A percentile compares a stretch with the other conserved stretches of the same genome.
These are phyloP conservation scores for Acanthamoeba healyi DNA, from an alignment of 208 protist genomes.

Conservation along the genomic window DNA sequence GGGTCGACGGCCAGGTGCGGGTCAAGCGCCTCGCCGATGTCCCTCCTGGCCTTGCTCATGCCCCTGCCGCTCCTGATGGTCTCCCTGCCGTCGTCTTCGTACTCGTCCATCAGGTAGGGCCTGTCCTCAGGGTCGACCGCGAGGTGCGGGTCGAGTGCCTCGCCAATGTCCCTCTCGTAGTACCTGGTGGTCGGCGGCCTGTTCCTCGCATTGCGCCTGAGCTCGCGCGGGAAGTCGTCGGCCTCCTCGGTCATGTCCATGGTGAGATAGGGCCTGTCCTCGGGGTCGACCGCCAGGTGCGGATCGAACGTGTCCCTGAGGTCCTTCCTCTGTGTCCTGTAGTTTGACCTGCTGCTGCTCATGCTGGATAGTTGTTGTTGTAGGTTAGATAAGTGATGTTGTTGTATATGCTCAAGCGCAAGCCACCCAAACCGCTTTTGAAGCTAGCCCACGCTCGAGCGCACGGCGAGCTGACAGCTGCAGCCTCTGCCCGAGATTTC, in stretches of 20 bases:
- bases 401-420: too few relatives aligned
- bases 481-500: neutral
- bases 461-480: neutral
- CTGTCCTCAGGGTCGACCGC: slow-evolving; percentile 35
- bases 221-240: neutral
- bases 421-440: neutral
- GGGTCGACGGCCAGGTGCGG: slow-evolving; percentile 50
- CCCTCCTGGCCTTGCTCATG: too few relatives aligned
- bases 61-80: neutral
- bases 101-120: slow-evolving; percentile 43
- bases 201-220: neutral
- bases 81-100: neutral
- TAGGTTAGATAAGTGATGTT: neutral
- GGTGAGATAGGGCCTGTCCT: slow-evolving; percentile 30
- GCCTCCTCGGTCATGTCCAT: slow-evolving; percentile 29
- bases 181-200: neutral
- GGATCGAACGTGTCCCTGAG: neutral
- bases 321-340: slow-evolving; percentile 1
- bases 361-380: slow-evolving; percentile 21
- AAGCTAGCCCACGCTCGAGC: too few relatives aligned
- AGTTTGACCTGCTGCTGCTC: too few relatives aligned
- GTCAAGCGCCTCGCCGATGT: neutral
- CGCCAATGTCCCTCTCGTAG: neutral
- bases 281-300: slow-evolving; percentile 33
- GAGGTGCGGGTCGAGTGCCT: slow-evolving; percentile 27